A percentile compares a stretch with the other conserved stretches of the same genome.
These are phyloP conservation scores for Fusarium poae DNA, from an alignment of 2,329 filamentous ascomycete species.

Conservation along the genomic window DNA sequence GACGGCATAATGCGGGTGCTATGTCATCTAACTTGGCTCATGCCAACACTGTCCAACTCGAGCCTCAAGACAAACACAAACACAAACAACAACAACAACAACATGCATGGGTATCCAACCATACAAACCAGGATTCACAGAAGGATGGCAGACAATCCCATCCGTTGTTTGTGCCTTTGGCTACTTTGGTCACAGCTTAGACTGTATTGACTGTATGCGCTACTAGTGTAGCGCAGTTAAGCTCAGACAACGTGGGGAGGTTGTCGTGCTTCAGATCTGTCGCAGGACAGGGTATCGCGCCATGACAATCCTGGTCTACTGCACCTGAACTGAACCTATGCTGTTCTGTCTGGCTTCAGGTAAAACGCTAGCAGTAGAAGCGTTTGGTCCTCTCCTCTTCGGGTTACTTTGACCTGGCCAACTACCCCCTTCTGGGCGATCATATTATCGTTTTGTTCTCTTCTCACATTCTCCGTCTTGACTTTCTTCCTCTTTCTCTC, in stretches of 20 bases:
- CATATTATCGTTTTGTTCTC: conserved; percentile 43
- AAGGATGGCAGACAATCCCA: conserved; percentile 23
- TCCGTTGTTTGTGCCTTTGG: conserved; percentile 11
- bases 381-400: conserved; percentile 36
- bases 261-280: conserved; percentile 62
- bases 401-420: conserved; percentile 8
- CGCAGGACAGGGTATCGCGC: conserved; percentile 57
- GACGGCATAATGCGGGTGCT: conserved; percentile 1
- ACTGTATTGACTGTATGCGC: conserved; percentile 1
- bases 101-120: conserved; percentile 3
- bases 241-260: conserved; percentile 44
- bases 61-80: conserved; percentile 21
- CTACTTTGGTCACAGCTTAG: neutral
- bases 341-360: conserved; percentile 40
- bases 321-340: conserved; percentile 34
- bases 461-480: conserved; percentile 35
- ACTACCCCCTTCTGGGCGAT: conserved; percentile 13
- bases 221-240: conserved; percentile 31
- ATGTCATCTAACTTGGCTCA: conserved; percentile 15
- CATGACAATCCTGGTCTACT: conserved; percentile 37
- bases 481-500: conserved; percentile 31
- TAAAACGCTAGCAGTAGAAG: conserved; percentile 42
- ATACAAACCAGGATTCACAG: conserved; percentile 29
- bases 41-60: conserved; percentile 16
- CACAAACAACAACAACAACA: neutral